phyloP scores from a whole-genome alignment of 2,329 filamentous ascomycete genomes.

The Samsoniella hepiali region DNA sequence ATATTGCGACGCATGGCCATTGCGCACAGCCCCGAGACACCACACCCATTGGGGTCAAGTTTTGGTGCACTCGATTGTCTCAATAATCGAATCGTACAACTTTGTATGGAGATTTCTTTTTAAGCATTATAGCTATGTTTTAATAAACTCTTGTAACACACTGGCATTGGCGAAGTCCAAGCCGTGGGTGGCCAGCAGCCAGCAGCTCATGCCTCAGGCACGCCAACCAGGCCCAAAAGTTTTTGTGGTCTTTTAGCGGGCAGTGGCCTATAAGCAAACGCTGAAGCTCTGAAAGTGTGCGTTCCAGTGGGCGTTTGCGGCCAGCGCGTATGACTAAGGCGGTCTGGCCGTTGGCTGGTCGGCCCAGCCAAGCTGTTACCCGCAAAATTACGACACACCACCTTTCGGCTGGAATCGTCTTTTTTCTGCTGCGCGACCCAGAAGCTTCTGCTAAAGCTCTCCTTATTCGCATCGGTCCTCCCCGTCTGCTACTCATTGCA shows the following conservation, averaged over 20 bases:
- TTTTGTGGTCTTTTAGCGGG: constrained; percentile 6
- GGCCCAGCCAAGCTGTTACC: constrained; percentile 1
- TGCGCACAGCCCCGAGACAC: too few relatives aligned
- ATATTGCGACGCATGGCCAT: too few relatives aligned
- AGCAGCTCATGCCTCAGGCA: constrained; percentile 9
- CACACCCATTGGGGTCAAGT: too few relatives aligned
- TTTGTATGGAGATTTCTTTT: too few relatives aligned
- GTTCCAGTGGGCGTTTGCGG: constrained; percentile 1
- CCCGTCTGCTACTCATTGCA: constrained; percentile 13
- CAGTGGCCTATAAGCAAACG: neutral
- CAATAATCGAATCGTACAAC: too few relatives aligned
- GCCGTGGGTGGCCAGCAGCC: neutral
- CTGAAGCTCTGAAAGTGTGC: neutral
- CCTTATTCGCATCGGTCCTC: constrained; percentile 13
- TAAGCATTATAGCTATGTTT: too few relatives aligned
- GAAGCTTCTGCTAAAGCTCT: constrained; percentile 17
- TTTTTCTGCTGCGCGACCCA: constrained; percentile 17
- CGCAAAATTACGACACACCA: constrained; percentile 14
- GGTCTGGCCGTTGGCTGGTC: constrained; percentile 14
- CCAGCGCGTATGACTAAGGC: constrained; percentile 8
- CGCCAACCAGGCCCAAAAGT: neutral
- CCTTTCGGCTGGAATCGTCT: constrained; percentile 4
- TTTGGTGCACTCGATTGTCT: too few relatives aligned
- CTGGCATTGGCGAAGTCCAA: too few relatives aligned
- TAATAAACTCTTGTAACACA: too few relatives aligned